Conservation (phyloP, 495 filamentous ascomycete genomes). For the Hyaloscypha finlandica region DNA sequence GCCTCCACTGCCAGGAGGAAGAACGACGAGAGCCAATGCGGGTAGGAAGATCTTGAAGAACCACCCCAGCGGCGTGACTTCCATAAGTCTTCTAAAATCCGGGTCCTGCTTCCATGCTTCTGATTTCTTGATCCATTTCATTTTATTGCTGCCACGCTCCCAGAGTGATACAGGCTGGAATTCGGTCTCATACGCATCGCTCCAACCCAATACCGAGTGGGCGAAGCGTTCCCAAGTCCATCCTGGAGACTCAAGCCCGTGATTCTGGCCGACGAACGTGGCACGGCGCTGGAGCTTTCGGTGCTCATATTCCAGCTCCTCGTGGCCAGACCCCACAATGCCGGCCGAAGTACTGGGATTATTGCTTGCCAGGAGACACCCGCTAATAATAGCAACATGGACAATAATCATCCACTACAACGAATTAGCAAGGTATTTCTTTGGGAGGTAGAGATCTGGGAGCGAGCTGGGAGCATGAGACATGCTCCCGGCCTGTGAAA, state of each 20-base stretch:
- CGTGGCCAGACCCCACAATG: conserved; percentile 24
- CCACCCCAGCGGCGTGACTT: conserved; percentile 27
- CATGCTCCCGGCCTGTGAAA: too few species aligned
- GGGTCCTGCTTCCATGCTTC: conserved; percentile 4
- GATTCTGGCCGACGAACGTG: neutral
- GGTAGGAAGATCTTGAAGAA: conserved; percentile 26
- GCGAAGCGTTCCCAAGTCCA: conserved; percentile 17
- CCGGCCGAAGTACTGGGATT: conserved; percentile 31
- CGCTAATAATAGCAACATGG: conserved; percentile 34
- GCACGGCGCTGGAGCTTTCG: conserved; percentile 14
- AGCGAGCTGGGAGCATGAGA: too few species aligned
- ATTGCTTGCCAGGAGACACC: conserved; percentile 35
- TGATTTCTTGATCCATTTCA: conserved; percentile 24
- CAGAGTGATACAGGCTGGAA: conserved; percentile 26
- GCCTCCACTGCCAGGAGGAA: conserved; percentile 36
- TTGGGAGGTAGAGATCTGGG: too few species aligned
- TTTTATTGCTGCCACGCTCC: conserved; percentile 18
- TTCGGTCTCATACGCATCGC: conserved; percentile 19
- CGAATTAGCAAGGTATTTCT: too few species aligned
- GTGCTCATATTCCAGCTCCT: conserved; percentile 15
- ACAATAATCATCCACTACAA: conserved; percentile 30
- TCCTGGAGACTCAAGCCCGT: conserved; percentile 4
- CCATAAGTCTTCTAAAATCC: conserved; percentile 14
- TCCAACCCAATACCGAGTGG: conserved; percentile 19
- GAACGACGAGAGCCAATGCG: conserved; percentile 34